phyloP scores from a whole-genome alignment of 75 land plant species.

The Picea glauca region DNA sequence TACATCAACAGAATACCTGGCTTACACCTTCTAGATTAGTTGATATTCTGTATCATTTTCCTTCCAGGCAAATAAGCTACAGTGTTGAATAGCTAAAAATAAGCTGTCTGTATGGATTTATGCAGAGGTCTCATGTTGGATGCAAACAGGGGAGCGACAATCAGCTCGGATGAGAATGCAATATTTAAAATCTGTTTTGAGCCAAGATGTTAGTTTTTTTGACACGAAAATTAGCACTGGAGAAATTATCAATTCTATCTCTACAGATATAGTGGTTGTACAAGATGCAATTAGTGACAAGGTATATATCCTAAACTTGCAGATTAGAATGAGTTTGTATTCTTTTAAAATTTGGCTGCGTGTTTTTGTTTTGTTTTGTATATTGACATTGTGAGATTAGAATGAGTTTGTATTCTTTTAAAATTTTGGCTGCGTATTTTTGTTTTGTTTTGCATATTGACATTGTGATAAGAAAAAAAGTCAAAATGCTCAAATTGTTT shows the following conservation, averaged over 20 bases:
- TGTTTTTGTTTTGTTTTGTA: not conserved
- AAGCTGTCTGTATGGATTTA: not conserved
- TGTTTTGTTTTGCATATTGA: too few species aligned
- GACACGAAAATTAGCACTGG: constrained; percentile 53
- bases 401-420: not conserved
- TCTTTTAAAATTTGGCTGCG: not conserved
- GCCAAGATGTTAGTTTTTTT: constrained; percentile 60
- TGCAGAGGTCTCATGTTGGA: constrained; percentile 61
- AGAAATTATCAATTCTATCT: constrained; percentile 52
- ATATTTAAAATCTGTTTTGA: constrained; percentile 41
- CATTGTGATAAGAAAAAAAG: not conserved
- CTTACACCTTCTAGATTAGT: not conserved
- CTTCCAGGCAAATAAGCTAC: not conserved
- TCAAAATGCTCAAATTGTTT: not conserved
- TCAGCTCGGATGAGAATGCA: constrained; percentile 41
- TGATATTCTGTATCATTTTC: not conserved
- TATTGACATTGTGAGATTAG: not conserved
- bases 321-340: not conserved
- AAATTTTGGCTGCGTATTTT: too few species aligned
- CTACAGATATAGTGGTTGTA: constrained; percentile 51
- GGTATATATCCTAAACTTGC: constrained; percentile 18
- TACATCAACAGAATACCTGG: not conserved
- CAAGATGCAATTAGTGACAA: constrained; percentile 81
- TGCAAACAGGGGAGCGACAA: constrained; percentile 59
- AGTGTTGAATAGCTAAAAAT: not conserved